phyloP scores from a whole-genome alignment of 208 protist genomes.

The Wallacemonas sp. region DNA sequence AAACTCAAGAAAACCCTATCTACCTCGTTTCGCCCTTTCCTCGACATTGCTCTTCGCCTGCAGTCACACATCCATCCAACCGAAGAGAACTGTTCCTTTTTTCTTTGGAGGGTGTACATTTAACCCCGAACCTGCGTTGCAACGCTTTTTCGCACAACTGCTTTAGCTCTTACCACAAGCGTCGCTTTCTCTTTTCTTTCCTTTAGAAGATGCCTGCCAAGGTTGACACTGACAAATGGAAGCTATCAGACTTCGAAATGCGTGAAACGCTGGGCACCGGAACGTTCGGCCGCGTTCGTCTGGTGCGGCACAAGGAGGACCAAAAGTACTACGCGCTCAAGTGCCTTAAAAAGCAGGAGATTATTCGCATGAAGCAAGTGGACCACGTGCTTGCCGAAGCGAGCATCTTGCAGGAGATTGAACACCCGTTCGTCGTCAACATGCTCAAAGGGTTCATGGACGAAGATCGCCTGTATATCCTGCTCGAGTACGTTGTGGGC shows the following conservation, averaged over 20 bases:
- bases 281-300: conserved; percentile 93
- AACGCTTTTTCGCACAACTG: no score
- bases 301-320: conserved; percentile 85
- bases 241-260: conserved; percentile 89
- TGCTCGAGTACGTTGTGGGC: conserved; percentile 94
- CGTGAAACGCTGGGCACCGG: conserved; percentile 92
- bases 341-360: conserved; percentile 90
- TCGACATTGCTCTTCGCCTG: no score
- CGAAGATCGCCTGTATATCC: conserved; percentile 90
- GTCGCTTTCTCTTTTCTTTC: neutral
- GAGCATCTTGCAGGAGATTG: conserved; percentile 90
- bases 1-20: no score
- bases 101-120: conserved; percentile 2
- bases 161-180: neutral
- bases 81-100: neutral
- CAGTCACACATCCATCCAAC: neutral
- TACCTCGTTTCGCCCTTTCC: no score
- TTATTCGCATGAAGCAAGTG: conserved; percentile 90
- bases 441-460: conserved; percentile 96
- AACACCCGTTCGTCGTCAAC: conserved; percentile 95
- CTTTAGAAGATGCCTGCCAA: conserved; percentile 43
- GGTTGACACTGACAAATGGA: conserved; percentile 69
- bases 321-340: conserved; percentile 88
- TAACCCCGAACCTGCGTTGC: no score
- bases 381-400: conserved; percentile 94